Base-by-base conservation (phyloP, 768 basidiomycete species). In the Trichaptum fuscoviolaceum region DNA sequence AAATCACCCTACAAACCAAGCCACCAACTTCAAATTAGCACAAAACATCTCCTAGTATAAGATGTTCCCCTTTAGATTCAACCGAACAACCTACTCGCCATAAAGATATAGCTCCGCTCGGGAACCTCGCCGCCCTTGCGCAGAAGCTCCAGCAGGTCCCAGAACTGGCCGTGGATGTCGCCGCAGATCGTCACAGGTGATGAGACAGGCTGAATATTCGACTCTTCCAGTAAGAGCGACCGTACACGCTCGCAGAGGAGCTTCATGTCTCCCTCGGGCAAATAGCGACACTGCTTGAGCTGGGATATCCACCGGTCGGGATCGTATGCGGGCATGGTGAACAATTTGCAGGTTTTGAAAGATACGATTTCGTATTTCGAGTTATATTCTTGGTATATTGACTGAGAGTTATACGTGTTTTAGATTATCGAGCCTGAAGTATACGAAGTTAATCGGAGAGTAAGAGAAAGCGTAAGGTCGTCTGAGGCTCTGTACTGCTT, bases 161-260 rank as follows among this genome's bases (percentile, higher is more conserved):
- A 99, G 78, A 97, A 97, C 75, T 99, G 96, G 26, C 96, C 96
- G 72, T 99, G 96, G 63, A 99, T 96, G 74, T 98, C 96, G 34
- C 96, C 96, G 73, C 92, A 93, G 70, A 94, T 91, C 34, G 96
- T 98, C 42, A 98, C 96, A 0, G 96, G 96, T 69, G 87, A 92
- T 35, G 92, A 92, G 64, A 99, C 93, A 35, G 96, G 96, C 74
- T 98, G 95, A 66, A 99, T 96, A 75, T 99, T 99, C 65, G 91
- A 95, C 76, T 99, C 96, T 76, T 99, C 96, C 75, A 98, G 89
- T 42, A 97, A 84, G 62, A 96, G 89, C 62, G 89, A 85, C 63
- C 93, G 87, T 24, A 98, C 95, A 67, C 89, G 87, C 66, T 94
- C 86, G 82, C 96, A 99, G 62, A 99, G 87, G 58, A 89, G 80